phyloP scores from a whole-genome alignment of 768 basidiomycete genomes.

The Pleurotus citrinopileatus region DNA sequence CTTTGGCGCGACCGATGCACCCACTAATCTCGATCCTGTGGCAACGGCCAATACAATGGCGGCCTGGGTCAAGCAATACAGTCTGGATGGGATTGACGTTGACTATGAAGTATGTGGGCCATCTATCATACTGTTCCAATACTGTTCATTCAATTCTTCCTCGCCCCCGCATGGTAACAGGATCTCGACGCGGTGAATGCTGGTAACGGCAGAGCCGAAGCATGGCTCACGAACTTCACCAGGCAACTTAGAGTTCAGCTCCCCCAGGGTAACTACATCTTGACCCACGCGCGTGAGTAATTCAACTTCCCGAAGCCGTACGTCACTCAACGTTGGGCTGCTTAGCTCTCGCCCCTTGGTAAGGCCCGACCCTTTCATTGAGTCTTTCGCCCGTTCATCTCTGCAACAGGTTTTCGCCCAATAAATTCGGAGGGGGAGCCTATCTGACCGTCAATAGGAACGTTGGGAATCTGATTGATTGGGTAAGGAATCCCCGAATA shows the following conservation, averaged over 20 bases:
- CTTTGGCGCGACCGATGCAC: slow-evolving; percentile 47
- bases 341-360: slow-evolving; percentile 55
- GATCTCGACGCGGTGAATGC: slow-evolving; percentile 49
- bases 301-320: too few species aligned
- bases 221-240: slow-evolving; percentile 32
- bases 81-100: slow-evolving; percentile 57
- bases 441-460: slow-evolving; percentile 51
- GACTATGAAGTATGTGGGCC: slow-evolving; percentile 43
- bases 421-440: slow-evolving; percentile 44
- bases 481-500: slow-evolving; percentile 21
- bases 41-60: slow-evolving; percentile 48
- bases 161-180: too few species aligned
- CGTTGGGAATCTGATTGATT: slow-evolving; percentile 64
- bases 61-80: slow-evolving; percentile 44
- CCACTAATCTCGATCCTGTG: slow-evolving; percentile 42
- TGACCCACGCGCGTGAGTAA: slow-evolving; percentile 33
- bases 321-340: too few species aligned
- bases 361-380: slow-evolving; percentile 5
- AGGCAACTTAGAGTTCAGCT: slow-evolving; percentile 16
- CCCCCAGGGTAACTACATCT: slow-evolving; percentile 27
- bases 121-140: too few species aligned
- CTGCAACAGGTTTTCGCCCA: slow-evolving; percentile 38
- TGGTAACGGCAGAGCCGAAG: slow-evolving; percentile 40
- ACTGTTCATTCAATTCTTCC: too few species aligned
- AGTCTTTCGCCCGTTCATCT: neutral